Evolutionary conservation across 2,329 filamentous ascomycete species (phyloP), one percentile per base, ranked within the genome.

Genomic region (Fusarium concolor): DNA sequence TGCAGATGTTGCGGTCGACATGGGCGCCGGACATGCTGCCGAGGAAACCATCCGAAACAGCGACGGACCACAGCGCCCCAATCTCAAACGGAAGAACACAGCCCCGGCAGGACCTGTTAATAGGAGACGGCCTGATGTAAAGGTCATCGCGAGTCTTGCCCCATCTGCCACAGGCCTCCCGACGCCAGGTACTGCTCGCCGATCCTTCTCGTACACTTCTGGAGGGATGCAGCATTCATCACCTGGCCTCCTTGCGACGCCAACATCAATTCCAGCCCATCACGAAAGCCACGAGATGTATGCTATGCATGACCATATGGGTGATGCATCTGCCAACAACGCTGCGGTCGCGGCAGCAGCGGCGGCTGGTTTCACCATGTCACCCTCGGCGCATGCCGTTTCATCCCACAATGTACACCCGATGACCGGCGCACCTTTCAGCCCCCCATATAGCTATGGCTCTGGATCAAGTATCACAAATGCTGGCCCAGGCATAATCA

Each of bases 1-100:
- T 54, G 80, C 86, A 2, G 92, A 95, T 71, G 85, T 91, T 2
- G 78, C 85, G 10, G 79, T 89, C 15, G 90, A 92, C 65, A 85
- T 86, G 42, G 79, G 85, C 4, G 82, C 86, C 15, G 88, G 91
- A 70, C 81, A 84, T 88, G 85, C 55, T 78, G 81, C 80, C 1
- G 81, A 84, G 50, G 85, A 84, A 54, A 80, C 81, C 2, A 79
- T 80, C 2, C 81, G 80, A 50, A 71, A 71, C 7, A 76, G 73
- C 7, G 70, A 74, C 12, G 62, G 59, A 69, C n/a, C 76, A 67
- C 49, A 70, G 56, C 38, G 79, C 77, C 79, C 81, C 8, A 81
- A 68, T 37, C 75, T 86, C 26, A 87, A 87, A 73, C 78, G 85
- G 11, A 87, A 86, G 75, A 83, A 79, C 56, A 82, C 81, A 3